A percentile compares a stretch with the other conserved stretches of the same genome.
These are phyloP conservation scores for Cucurbita pepo DNA, from an alignment of 306 rosid species.

Conservation along the genomic window DNA sequence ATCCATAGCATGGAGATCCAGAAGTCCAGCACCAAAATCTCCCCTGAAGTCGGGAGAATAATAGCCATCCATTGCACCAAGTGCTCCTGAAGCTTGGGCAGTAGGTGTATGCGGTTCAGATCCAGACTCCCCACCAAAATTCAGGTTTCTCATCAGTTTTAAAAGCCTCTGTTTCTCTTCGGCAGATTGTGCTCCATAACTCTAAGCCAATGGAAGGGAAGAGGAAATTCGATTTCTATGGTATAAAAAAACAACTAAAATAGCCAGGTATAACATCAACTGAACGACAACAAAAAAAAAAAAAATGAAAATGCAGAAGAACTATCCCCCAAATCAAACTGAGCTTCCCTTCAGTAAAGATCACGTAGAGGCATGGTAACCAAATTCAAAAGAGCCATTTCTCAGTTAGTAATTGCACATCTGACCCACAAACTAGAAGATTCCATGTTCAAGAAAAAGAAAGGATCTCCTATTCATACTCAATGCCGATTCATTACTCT, in stretches of 20 bases:
- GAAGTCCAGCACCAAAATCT: slow-evolving; percentile 90
- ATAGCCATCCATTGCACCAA: slow-evolving; percentile 41
- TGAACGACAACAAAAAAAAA: background rate
- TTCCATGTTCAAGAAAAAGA: background rate
- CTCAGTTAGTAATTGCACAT: background rate
- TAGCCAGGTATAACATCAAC: background rate
- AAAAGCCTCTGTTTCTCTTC: slow-evolving; percentile 92
- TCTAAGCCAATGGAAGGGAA: slow-evolving; percentile 23
- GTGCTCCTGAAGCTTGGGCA: slow-evolving; percentile 47
- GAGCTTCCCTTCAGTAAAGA: background rate
- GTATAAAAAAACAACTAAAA: background rate
- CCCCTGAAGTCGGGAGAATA: slow-evolving; percentile 86
- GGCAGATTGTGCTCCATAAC: slow-evolving; percentile 88
- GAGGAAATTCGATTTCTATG: background rate
- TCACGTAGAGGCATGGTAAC: background rate
- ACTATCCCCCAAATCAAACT: background rate
- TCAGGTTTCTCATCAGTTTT: slow-evolving; percentile 84
- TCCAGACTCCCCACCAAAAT: slow-evolving; percentile 84
- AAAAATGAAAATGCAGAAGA: background rate
- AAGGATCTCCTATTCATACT: background rate
- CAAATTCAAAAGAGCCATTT: background rate
- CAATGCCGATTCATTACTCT: background rate
- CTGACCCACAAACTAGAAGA: background rate
- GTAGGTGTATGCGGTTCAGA: slow-evolving; percentile 62
- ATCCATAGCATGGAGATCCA: slow-evolving; percentile 99